Percentiles rank a stretch among this genome's conserved stretches.
phyloP scores from a whole-genome alignment of 2,329 filamentous ascomycete genomes.

The Pyricularia sp. region DNA sequence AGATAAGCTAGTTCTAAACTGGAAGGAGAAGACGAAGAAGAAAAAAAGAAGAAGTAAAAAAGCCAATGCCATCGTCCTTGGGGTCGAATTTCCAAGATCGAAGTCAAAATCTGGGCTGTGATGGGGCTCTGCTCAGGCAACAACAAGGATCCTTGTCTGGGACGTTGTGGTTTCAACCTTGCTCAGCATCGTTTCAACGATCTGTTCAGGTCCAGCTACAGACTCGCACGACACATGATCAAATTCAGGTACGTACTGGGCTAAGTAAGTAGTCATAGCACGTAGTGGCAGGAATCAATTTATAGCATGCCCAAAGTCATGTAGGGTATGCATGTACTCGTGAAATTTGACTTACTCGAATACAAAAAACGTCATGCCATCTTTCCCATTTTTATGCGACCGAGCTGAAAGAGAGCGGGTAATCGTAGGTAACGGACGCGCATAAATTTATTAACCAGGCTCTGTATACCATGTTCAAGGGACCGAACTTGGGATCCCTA shows the following conservation, averaged over 20 bases:
- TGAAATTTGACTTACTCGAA: background rate
- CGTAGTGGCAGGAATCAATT: background rate
- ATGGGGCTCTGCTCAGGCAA: background rate
- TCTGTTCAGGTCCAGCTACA: background rate
- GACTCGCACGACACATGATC: background rate
- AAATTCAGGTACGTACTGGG: background rate
- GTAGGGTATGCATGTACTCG: background rate
- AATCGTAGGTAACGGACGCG: background rate
- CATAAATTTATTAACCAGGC: background rate
- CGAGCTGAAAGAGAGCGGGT: background rate
- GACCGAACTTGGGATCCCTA: background rate
- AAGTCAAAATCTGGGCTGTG: background rate
- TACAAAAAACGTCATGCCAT: background rate
- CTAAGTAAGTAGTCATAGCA: too few species aligned
- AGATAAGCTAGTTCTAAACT: background rate
- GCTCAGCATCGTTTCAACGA: background rate
- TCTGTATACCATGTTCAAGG: background rate
- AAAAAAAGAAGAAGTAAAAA: background rate
- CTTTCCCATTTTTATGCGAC: background rate
- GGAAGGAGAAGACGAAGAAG: background rate
- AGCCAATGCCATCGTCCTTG: background rate
- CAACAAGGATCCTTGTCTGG: background rate
- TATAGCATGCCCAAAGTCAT: background rate
- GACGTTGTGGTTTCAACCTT: background rate
- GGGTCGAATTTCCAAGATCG: background rate